A percentile compares a stretch with the other conserved stretches of the same genome.
phyloP scores from a whole-genome alignment of 805 yeast species.

The Candida piceae region DNA sequence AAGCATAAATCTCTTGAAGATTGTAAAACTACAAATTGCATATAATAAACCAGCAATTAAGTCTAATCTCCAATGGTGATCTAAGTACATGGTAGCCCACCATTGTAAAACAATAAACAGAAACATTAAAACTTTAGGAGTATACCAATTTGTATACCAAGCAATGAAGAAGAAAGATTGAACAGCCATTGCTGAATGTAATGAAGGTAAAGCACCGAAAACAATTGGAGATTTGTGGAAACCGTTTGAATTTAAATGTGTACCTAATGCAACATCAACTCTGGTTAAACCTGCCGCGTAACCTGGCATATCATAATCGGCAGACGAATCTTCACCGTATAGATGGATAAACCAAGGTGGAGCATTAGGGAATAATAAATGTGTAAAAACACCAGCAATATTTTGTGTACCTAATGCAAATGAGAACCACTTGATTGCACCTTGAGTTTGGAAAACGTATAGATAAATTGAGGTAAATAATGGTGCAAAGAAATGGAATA shows the following conservation, averaged over 20 bases:
- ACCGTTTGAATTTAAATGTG: constrained; percentile 54
- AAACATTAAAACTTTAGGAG: constrained; percentile 33
- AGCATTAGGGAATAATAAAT: constrained; percentile 60
- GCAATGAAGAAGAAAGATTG: constrained; percentile 40
- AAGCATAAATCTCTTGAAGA: constrained; percentile 33
- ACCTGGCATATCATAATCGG: constrained; percentile 59
- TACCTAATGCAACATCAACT: constrained; percentile 59
- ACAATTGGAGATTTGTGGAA: constrained; percentile 66
- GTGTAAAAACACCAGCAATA: constrained; percentile 55
- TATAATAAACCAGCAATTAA: constrained; percentile 51
- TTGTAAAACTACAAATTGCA: constrained; percentile 39
- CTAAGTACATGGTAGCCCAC: constrained; percentile 73
- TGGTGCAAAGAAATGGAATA: constrained; percentile 57
- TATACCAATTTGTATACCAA: constrained; percentile 34
- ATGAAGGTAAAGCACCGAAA: constrained; percentile 72
- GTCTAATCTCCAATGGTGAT: constrained; percentile 69
- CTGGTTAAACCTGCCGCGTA: constrained; percentile 68
- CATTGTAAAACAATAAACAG: constrained; percentile 52
- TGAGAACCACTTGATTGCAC: constrained; percentile 48
- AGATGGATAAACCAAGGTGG: constrained; percentile 71
- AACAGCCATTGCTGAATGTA: constrained; percentile 64
- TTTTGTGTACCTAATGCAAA: constrained; percentile 57
- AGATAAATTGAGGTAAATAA: constrained; percentile 57
- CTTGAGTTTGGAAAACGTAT: constrained; percentile 65
- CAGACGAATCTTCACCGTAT: constrained; percentile 51